A percentile compares a stretch with the other conserved stretches of the same genome.
These are phyloP conservation scores for Kentomonas sorsogonicus DNA, from an alignment of 208 protist species.

Conservation along the genomic window DNA sequence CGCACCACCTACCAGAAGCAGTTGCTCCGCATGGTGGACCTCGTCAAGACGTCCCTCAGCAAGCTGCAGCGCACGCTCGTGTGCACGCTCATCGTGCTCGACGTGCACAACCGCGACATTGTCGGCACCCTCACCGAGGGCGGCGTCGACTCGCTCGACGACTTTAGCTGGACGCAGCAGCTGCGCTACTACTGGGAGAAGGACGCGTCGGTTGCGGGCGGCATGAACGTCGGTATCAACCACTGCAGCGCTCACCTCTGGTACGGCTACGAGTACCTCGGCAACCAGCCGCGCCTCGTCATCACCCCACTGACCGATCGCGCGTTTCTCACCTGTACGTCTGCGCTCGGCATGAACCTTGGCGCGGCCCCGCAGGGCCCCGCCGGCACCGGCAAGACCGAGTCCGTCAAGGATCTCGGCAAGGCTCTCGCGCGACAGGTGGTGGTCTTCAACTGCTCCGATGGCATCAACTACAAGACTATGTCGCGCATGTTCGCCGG, in stretches of 20 bases:
- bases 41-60: slow-evolving; percentile 85
- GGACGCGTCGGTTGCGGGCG: slow-evolving; percentile 20
- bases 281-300: slow-evolving; percentile 93
- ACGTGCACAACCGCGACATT: slow-evolving; percentile 96
- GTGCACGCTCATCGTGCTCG: slow-evolving; percentile 93
- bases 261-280: slow-evolving; percentile 96
- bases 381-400: slow-evolving; percentile 96
- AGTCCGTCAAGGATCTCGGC: slow-evolving; percentile 95
- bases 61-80: slow-evolving; percentile 90
- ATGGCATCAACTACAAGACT: slow-evolving; percentile 95
- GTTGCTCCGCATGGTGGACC: slow-evolving; percentile 84
- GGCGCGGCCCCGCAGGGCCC: slow-evolving; percentile 93
- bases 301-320: slow-evolving; percentile 97
- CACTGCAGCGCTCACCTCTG: slow-evolving; percentile 88
- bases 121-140: slow-evolving; percentile 67
- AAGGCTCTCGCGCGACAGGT: slow-evolving; percentile 89
- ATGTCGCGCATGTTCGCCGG: slow-evolving; percentile 96
- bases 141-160: slow-evolving; percentile 42
- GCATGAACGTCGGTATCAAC: slow-evolving; percentile 84
- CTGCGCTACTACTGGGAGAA: slow-evolving; percentile 94
- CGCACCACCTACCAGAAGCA: slow-evolving; percentile 76
- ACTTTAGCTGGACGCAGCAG: slow-evolving; percentile 94
- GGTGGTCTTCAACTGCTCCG: slow-evolving; percentile 96
- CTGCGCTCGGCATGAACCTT: slow-evolving; percentile 92
- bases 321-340: slow-evolving; percentile 91